Base-by-base conservation (phyloP, 2,329 filamentous ascomycete genomes). In the Xylariaceae sp. region DNA sequence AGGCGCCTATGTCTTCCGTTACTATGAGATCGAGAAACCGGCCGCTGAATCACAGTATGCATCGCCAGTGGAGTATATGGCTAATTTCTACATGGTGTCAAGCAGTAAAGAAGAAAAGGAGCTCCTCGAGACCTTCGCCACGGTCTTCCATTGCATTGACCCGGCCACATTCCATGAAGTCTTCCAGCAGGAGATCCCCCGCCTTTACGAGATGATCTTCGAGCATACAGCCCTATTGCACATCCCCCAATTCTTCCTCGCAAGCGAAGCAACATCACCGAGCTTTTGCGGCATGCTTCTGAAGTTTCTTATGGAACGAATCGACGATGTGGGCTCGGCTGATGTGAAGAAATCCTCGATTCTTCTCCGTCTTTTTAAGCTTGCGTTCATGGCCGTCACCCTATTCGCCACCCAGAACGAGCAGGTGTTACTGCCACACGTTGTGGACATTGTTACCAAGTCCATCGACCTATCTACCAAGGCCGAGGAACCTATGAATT, bases 361-460 rank as follows among this genome's bases (percentile, higher is more conserved):
- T 46, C 77, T 99, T 32, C 78, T 99, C 48, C 85, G 96, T 52
- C 85, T 99, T 49, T 99, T 98, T 78, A 99, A 99, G 75, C 77
- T 99, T 48, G 96, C 93, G 0, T 99, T 99, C 73, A 99, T 99
- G 95, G 96, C 96, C 0, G 95, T 99, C 40, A 99, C 95, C 0
- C 80, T 99, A 1, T 99, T 99, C 73, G 92, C 92, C 0, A 82
- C 85, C 7, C 93, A 97, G 70, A 99, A 99, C 67, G 95, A 99
- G 74, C 90, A 95, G 70, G 92, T 99, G 2, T 80, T 99, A 14
- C 80, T 98, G 50, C 96, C 96, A 0, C 95, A 99, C 72, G 93
- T 99, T 48, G 93, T 96, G 52, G 96, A 96, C 71, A 96, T 99
- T 62, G 91, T 99, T 59, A 97, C 93, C 12, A 93, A 96, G 74